Conservation (phyloP, 164 flowering plant genomes). For the Berberis thunbergii region DNA sequence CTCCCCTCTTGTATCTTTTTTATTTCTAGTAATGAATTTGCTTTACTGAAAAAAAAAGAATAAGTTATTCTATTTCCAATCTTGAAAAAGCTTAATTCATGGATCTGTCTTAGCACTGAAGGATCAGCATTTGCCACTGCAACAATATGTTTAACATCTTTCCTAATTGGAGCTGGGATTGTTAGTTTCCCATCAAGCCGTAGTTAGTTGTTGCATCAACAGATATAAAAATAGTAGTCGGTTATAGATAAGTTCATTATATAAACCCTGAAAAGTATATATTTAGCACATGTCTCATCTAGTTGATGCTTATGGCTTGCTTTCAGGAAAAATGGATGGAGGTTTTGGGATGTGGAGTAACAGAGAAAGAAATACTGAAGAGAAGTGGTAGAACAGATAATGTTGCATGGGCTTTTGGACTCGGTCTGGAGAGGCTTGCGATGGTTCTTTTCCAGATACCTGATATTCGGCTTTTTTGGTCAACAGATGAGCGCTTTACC, state of each 20-base stretch:
- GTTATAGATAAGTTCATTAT: not conserved
- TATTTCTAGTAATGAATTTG: too few species aligned
- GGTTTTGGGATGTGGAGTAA: conserved; percentile 97
- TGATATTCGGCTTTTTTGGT: conserved; percentile 88
- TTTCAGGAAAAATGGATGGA: conserved; percentile 91
- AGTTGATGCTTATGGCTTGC: not conserved
- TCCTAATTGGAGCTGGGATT: not conserved
- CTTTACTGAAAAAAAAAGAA: too few species aligned
- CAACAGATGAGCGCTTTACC: conserved; percentile 76
- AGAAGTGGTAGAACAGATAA: conserved; percentile 54
- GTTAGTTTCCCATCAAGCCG: not conserved
- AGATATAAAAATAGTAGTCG: not conserved
- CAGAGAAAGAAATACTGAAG: conserved; percentile 78
- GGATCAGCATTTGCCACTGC: not conserved
- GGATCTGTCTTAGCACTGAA: too few species aligned
- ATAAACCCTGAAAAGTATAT: not conserved
- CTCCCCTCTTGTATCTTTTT: too few species aligned
- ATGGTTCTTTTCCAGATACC: conserved; percentile 92
- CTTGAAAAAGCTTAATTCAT: too few species aligned
- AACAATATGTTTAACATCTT: not conserved
- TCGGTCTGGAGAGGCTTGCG: conserved; percentile 91
- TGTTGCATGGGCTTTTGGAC: conserved; percentile 99
- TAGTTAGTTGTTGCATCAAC: not conserved
- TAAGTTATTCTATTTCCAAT: too few species aligned
- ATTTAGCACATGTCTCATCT: not conserved